phyloP scores from a whole-genome alignment of 2,329 filamentous ascomycete species.

The Aspergillus persii region DNA sequence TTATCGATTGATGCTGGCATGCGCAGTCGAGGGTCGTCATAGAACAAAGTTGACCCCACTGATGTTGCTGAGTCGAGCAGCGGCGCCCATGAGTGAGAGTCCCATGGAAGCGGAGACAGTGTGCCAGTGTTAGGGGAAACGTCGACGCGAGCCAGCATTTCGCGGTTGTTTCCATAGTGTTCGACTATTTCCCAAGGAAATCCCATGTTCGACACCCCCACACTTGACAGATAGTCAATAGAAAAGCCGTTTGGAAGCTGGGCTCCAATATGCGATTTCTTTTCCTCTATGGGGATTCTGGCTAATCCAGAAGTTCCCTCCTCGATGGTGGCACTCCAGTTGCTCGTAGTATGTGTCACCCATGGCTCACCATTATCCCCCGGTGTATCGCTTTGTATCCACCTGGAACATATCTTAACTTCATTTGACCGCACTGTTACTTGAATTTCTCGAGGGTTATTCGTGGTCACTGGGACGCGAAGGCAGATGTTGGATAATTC shows the following conservation, averaged over 20 bases:
- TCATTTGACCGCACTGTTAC: constrained; percentile 6
- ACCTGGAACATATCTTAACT: constrained; percentile 35
- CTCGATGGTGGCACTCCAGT: too few relatives aligned
- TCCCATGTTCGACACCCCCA: constrained; percentile 42
- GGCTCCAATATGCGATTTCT: not conserved
- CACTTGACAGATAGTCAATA: constrained; percentile 38
- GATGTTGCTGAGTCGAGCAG: constrained; percentile 45
- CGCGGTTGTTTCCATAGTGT: constrained; percentile 37
- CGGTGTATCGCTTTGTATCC: too few relatives aligned
- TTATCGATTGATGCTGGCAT: constrained; percentile 35
- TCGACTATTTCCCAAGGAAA: constrained; percentile 45
- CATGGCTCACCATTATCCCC: not conserved
- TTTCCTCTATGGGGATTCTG: constrained; percentile 1
- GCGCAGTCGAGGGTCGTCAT: constrained; percentile 35
- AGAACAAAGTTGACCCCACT: constrained; percentile 42
- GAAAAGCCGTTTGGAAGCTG: constrained; percentile 24
- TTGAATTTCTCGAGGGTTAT: too few relatives aligned
- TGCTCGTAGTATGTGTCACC: constrained; percentile 16
- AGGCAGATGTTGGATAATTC: constrained; percentile 30
- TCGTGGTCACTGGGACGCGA: too few relatives aligned
- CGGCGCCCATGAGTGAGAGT: constrained; percentile 37
- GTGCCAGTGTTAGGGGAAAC: constrained; percentile 18
- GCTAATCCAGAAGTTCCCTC: too few relatives aligned
- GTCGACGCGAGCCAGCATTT: constrained; percentile 45
- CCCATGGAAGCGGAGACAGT: constrained; percentile 19